Conservation (phyloP, 495 filamentous ascomycete genomes). For the Penicillium lagena region DNA sequence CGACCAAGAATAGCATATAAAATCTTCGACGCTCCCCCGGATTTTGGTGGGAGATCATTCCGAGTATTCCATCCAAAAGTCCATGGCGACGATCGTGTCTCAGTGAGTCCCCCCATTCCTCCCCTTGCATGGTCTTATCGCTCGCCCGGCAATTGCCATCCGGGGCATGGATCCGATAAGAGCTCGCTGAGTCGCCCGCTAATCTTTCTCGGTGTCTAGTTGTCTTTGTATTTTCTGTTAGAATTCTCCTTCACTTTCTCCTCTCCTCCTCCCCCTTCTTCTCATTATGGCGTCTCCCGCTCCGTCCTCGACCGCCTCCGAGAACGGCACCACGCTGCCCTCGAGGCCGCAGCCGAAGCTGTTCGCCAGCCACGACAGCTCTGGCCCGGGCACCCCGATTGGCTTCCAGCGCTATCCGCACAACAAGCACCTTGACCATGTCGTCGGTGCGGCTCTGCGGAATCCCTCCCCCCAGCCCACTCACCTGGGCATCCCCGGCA, state of each 20-base stretch:
- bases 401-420: constrained; percentile 44
- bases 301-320: constrained; percentile 20
- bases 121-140: constrained; percentile 8
- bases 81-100: constrained; percentile 10
- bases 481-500: constrained; percentile 71
- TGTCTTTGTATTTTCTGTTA: not conserved
- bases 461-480: constrained; percentile 88
- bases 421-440: constrained; percentile 60
- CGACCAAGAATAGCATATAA: not conserved
- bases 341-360: constrained; percentile 29
- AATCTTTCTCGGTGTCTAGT: not conserved
- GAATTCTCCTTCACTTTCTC: not conserved
- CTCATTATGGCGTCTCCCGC: constrained; percentile 31
- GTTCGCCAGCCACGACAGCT: constrained; percentile 29
- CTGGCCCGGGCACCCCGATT: constrained; percentile 39
- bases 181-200: not conserved
- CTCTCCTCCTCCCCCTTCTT: not conserved
- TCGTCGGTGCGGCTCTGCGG: constrained; percentile 50
- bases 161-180: not conserved
- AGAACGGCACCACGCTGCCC: constrained; percentile 32
- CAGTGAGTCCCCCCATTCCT: constrained; percentile 4
- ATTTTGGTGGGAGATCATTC: constrained; percentile 5
- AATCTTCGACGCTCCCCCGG: constrained; percentile 22
- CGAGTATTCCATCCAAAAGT: not conserved
- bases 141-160: not conserved